Base-by-base conservation (phyloP, 2,329 filamentous ascomycete species). In the Curvularia spicifera region DNA sequence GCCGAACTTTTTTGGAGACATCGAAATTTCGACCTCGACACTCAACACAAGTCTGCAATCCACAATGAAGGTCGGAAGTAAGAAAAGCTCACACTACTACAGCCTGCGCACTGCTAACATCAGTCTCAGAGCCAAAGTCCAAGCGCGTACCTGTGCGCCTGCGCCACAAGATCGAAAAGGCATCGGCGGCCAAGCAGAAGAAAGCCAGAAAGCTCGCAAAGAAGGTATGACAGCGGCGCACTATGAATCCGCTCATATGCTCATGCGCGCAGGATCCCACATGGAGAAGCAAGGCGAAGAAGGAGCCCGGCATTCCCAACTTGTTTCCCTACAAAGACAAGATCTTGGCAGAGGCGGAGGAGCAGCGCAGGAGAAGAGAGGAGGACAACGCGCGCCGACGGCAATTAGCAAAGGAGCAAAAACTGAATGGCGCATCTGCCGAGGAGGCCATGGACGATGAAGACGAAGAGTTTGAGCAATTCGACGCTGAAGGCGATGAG, bases 321-420 rank as follows among this genome's bases (percentile, higher is more conserved):
- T 81, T 97, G 35, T 99, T 97, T 81, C 95, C 95, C 0, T 97
- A 95, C 84, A 99, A 99, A 82, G 93, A 97, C 78, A 93, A 90
- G 83, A 86, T 99, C 28, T 85, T 99, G 33, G 88, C 93, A 57
- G 93, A 99, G 79, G 96, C 99, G 69, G 95, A 99, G 80, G 91
- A 97, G 80, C 89, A 87, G 70, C 90, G 90, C 74, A 82, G 89
- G 66, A 82, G 86, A 76, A 97, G 94, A 82, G 87, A 87, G 64
- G 93, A 97, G 72, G 91, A 97, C 37, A 68, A 63, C 73, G 84
- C 85, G 57, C 83, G 85, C 73, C 84, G 87, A 69, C 86, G 86
- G 63, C 91, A 96, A 73, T 81, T 92, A 71, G 88, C 88, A 56
- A 84, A 80, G 68, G 76, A 79, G 66, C 78, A 80, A 63, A 76